phyloP scores from a whole-genome alignment of 768 basidiomycete genomes.

The Coprinellus micaceus region DNA sequence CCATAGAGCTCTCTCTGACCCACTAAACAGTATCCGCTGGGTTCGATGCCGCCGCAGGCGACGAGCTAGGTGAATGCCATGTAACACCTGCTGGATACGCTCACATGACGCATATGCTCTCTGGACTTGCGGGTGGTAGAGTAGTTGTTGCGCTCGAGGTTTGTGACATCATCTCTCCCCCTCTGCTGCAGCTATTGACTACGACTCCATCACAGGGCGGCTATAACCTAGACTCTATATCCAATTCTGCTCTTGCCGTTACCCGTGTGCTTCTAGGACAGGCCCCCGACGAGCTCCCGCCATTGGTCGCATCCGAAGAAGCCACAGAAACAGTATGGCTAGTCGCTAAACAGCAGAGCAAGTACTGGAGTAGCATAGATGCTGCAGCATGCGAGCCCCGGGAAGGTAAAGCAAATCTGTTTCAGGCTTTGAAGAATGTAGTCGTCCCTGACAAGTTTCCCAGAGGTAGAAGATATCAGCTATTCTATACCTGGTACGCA shows the following conservation, averaged over 20 bases:
- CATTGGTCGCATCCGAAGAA: slow-evolving; percentile 70
- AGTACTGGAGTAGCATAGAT: slow-evolving; percentile 86
- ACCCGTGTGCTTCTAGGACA: slow-evolving; percentile 86
- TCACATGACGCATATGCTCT: slow-evolving; percentile 98
- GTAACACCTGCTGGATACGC: slow-evolving; percentile 93
- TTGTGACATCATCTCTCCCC: slow-evolving; percentile 8
- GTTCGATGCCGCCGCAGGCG: slow-evolving; percentile 94
- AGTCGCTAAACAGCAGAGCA: slow-evolving; percentile 83
- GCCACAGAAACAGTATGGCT: slow-evolving; percentile 90
- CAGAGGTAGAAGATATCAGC: slow-evolving; percentile 60
- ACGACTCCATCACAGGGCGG: slow-evolving; percentile 65
- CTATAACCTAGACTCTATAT: slow-evolving; percentile 88
- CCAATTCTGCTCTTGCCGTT: slow-evolving; percentile 84
- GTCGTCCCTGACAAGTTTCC: neutral
- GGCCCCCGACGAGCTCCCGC: slow-evolving; percentile 69
- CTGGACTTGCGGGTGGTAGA: slow-evolving; percentile 81
- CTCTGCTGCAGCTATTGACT: neutral
- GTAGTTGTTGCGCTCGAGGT: slow-evolving; percentile 95
- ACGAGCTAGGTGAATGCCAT: slow-evolving; percentile 85
- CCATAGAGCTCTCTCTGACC: neutral
- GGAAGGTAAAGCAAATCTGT: slow-evolving; percentile 64
- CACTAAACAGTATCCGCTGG: slow-evolving; percentile 84
- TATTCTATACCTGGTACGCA: slow-evolving; percentile 67
- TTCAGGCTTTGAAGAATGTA: neutral
- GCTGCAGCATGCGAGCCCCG: slow-evolving; percentile 79